phyloP scores from a whole-genome alignment of 2,329 filamentous ascomycete genomes.

The Ceratocystiopsis sp. region DNA sequence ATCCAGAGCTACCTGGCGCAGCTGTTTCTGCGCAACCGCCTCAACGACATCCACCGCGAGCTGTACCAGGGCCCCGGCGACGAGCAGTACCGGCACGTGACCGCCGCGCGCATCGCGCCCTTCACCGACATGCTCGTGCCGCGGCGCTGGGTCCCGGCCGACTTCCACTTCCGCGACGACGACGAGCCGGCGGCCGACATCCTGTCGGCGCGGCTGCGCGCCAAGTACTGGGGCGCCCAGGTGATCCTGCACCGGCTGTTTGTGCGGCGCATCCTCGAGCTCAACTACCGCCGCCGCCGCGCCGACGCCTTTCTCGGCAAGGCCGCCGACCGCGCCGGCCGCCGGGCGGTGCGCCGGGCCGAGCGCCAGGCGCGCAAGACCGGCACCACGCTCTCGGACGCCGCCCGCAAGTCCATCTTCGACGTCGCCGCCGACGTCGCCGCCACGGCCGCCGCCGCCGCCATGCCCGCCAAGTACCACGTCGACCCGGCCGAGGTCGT shows the following conservation, averaged over 20 bases:
- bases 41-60: conserved; percentile 44
- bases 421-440: neutral
- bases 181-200: conserved; percentile 62
- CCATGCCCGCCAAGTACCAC: neutral
- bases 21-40: conserved; percentile 44
- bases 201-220: conserved; percentile 65
- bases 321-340: too few relatives aligned
- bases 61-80: conserved; percentile 34
- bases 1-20: conserved; percentile 45
- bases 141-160: conserved; percentile 27
- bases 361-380: too few relatives aligned
- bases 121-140: conserved; percentile 15
- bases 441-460: neutral
- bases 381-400: too few relatives aligned
- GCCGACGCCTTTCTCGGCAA: too few relatives aligned
- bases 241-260: conserved; percentile 82
- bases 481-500: too few relatives aligned
- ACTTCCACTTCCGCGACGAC: conserved; percentile 34
- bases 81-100: too few relatives aligned
- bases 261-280: conserved; percentile 37
- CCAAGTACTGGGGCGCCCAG: conserved; percentile 85
- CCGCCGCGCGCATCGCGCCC: conserved; percentile 19
- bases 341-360: too few relatives aligned
- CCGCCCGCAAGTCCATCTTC: too few relatives aligned
- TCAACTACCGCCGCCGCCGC: conserved; percentile 10